phyloP scores from a whole-genome alignment of 164 flowering plant species.

The Vitis riparia region DNA sequence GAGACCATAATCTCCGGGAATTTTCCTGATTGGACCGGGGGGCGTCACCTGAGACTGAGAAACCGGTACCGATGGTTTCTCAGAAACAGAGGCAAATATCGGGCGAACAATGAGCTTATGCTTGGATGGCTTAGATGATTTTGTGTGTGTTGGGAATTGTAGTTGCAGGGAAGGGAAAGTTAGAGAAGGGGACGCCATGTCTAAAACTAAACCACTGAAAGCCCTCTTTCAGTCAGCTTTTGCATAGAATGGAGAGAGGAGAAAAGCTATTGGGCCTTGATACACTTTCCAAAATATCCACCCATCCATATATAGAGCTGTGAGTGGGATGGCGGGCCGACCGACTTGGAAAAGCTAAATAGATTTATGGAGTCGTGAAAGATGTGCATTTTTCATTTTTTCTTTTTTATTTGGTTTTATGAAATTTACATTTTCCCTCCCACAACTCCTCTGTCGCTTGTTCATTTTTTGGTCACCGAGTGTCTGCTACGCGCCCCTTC shows the following conservation, averaged over 20 bases:
- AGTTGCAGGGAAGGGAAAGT: conserved; percentile 14
- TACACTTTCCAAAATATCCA: neutral
- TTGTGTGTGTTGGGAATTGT: conserved; percentile 7
- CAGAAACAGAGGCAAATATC: conserved; percentile 38
- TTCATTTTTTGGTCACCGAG: too few species aligned
- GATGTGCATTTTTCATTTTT: neutral
- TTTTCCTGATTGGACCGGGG: conserved; percentile 30
- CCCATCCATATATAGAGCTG: neutral
- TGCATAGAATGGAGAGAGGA: neutral
- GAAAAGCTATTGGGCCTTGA: neutral
- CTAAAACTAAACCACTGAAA: too few species aligned
- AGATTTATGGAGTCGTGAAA: neutral
- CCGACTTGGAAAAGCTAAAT: too few species aligned
- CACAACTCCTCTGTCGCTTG: too few species aligned
- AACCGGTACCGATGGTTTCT: conserved; percentile 13
- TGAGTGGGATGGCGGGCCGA: neutral
- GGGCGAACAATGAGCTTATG: conserved; percentile 5
- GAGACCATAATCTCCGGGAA: conserved; percentile 75
- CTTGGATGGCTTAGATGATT: neutral
- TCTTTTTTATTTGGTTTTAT: neutral
- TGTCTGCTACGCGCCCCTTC: too few species aligned
- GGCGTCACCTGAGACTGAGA: conserved; percentile 19
- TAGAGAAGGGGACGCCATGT: too few species aligned
- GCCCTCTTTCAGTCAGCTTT: neutral
- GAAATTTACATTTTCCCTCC: neutral